Conservation (phyloP, 129 eudicot species). For the Pittosporum tobira region DNA sequence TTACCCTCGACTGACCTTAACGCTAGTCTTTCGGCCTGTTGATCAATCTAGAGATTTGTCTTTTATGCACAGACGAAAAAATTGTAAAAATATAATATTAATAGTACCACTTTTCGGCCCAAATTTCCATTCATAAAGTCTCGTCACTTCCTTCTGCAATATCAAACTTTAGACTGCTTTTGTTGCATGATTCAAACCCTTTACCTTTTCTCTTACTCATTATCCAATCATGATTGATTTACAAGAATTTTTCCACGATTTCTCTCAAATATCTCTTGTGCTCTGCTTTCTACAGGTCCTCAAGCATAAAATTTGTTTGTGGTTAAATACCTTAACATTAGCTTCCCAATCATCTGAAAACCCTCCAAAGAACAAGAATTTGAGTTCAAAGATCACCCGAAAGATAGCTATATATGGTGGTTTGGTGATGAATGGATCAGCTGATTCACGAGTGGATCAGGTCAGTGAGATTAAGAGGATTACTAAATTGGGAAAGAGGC, state of each 20-base stretch:
- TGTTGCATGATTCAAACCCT: background rate
- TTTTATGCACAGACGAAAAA: too few species aligned
- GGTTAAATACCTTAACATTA: background rate
- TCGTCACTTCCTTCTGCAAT: too few species aligned
- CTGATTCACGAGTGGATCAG: background rate
- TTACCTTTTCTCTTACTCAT: background rate
- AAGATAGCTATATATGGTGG: background rate
- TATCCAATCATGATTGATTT: slow-evolving; percentile 9
- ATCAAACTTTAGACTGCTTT: background rate
- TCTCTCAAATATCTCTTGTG: slow-evolving; percentile 13
- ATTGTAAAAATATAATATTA: too few species aligned
- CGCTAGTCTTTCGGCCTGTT: too few species aligned
- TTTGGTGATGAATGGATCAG: background rate
- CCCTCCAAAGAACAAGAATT: slow-evolving; percentile 1
- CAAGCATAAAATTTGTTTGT: background rate
- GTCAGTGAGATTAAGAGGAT: background rate
- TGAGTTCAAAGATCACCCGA: background rate
- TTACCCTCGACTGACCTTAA: too few species aligned
- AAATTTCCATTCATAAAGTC: too few species aligned
- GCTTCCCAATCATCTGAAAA: background rate
- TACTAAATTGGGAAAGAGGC: slow-evolving; percentile 13
- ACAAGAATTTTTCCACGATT: slow-evolving; percentile 5
- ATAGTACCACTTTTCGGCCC: too few species aligned
- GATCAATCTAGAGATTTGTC: too few species aligned
- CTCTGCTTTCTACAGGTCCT: slow-evolving; percentile 6